Evolutionary conservation across 306 rosid species (phyloP), one percentile per base, ranked within the genome.

Genomic region (Sicyos edulis): DNA sequence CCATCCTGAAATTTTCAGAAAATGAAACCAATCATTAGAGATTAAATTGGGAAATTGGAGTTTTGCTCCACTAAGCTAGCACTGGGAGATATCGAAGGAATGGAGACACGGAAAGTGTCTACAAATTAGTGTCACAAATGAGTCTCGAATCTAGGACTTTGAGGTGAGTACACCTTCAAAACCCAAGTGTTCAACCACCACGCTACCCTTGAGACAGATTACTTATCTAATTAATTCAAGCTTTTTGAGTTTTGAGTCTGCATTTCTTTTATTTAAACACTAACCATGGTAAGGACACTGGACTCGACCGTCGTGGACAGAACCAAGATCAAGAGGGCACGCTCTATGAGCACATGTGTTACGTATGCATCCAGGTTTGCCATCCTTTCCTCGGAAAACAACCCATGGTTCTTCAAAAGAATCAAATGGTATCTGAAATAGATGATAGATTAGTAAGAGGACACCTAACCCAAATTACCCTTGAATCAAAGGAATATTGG

Each of bases 321-420:
- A 86, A 73, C 99, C 99, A 34, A 95, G 97, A 61, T 95, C 86
- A 67, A 95, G 85, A 78, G 99, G 99, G 64, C 97, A 95, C 16
- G 99, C 97, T 80, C 99, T 81, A 73, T 95, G 99, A 15, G 99
- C 99, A 75, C 99, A 91, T 2, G 99, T 95, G 81, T 95, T 95
- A 82, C 80, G 92, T 4, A 91, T 96, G 53, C 99, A 95, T 76
- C 99, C 99, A 19, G 97, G 95, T 59, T 85, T 84, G 54, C 99
- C 92, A 55, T 91, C 95, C 86, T 89, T 87, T 62, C 97, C 99
- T 37, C 96, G 90, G 73, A 95, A 91, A 81, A 95, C 71, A 78
- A 95, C 97, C 99, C 99, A 91, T 10, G 89, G 91, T 81, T 91
- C 88, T 83, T 91, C 99, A 67, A 95, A 95, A 75, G 91, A 87